Evolutionary conservation across 2,329 filamentous ascomycete species (phyloP).

Genomic region (Paraconiothyrium sp.): DNA sequence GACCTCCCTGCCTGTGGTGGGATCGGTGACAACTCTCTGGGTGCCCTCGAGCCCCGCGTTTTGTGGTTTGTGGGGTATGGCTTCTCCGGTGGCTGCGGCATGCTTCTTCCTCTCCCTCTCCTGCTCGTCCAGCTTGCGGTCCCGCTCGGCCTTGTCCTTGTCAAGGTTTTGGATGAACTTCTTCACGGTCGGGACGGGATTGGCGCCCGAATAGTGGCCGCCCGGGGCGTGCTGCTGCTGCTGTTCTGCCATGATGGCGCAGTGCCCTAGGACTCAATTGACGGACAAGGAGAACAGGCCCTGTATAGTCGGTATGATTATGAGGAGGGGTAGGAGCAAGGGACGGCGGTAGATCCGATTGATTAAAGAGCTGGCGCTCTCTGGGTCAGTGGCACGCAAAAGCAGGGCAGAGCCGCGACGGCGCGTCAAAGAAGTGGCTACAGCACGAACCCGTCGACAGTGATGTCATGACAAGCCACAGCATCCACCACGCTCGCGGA

Average conservation of each 20-base stretch:
- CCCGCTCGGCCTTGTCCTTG: conserved; percentile 77
- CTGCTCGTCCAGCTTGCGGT: conserved; percentile 73
- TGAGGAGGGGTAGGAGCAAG: conserved; percentile 8
- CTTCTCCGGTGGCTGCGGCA: conserved; percentile 44
- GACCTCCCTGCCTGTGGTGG: conserved; percentile 85
- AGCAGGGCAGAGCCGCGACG: conserved; percentile 24
- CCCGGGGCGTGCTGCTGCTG: conserved; percentile 63
- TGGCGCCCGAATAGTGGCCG: conserved; percentile 79
- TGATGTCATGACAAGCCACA: conserved; percentile 30
- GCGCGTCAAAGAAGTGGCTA: conserved; percentile 18
- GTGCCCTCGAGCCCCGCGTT: conserved; percentile 56
- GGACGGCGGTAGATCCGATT: conserved; percentile 12
- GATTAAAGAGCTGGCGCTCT: conserved; percentile 14
- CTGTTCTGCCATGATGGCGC: conserved; percentile 54
- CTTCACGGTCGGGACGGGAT: conserved; percentile 87
- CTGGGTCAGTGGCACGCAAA: conserved; percentile 17
- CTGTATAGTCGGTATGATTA: background rate
- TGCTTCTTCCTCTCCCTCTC: conserved; percentile 57
- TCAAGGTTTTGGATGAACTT: conserved; percentile 84
- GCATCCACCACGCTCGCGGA: conserved; percentile 1
- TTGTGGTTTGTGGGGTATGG: conserved; percentile 58
- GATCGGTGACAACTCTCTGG: conserved; percentile 77
- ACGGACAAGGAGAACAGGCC: conserved; percentile 10
- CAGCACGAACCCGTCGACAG: conserved; percentile 8
- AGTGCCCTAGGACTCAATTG: conserved; percentile 14